Evolutionary conservation across 164 flowering plant genomes (phyloP).

Genomic region (Umbellularia californica): DNA sequence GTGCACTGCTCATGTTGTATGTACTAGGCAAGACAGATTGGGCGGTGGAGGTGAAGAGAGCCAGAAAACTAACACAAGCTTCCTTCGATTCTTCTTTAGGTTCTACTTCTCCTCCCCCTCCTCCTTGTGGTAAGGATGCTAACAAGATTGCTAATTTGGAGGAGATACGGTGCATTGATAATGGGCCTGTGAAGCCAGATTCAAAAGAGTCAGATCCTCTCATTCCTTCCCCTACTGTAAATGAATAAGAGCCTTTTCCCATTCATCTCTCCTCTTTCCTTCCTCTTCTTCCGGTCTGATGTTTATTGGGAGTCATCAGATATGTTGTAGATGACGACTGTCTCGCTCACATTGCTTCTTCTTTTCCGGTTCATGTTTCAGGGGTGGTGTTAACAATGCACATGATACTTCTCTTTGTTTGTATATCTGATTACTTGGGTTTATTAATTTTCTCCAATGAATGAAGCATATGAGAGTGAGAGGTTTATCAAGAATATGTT

Average conservation of each 20-base stretch:
- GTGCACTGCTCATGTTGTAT: slow-evolving; percentile 68
- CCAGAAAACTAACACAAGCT: slow-evolving; percentile 46
- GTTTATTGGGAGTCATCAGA: slow-evolving; percentile 9
- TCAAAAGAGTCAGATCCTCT: slow-evolving; percentile 66
- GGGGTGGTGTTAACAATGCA: not conserved
- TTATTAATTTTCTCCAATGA: too few relatives aligned
- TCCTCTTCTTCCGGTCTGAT: slow-evolving; percentile 6
- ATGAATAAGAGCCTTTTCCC: slow-evolving; percentile 12
- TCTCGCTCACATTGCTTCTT: slow-evolving; percentile 7
- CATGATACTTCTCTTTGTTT: slow-evolving; percentile 4
- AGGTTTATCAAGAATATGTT: slow-evolving; percentile 1
- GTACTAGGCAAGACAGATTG: slow-evolving; percentile 75
- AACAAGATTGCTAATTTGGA: slow-evolving; percentile 15
- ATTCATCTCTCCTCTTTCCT: not conserved
- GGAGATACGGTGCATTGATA: slow-evolving; percentile 21
- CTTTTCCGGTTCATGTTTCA: not conserved
- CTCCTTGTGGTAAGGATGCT: not conserved
- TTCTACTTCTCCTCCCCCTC: not conserved
- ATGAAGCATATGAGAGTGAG: not conserved
- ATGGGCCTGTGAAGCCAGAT: slow-evolving; percentile 33
- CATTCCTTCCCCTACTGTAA: slow-evolving; percentile 20
- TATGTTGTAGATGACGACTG: slow-evolving; percentile 1
- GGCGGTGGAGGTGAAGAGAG: slow-evolving; percentile 60
- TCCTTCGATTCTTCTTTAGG: slow-evolving; percentile 4
- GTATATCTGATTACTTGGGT: too few relatives aligned